Conservation (phyloP, 2,329 filamentous ascomycete genomes). For the Kalmusia sp. region DNA sequence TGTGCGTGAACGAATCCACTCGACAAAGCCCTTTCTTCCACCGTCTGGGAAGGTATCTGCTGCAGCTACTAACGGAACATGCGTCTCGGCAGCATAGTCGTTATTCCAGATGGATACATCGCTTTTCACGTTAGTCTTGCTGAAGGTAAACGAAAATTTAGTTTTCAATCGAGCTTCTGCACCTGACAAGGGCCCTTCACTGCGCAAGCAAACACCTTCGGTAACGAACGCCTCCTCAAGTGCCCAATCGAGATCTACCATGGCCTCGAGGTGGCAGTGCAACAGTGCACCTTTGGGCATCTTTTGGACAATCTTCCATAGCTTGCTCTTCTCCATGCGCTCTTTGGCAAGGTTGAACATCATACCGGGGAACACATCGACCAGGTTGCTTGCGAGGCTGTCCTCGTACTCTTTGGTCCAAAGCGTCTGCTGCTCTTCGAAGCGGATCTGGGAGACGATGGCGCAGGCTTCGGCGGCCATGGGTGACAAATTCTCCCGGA, state of each 20-base stretch:
- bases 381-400: slow-evolving; percentile 67
- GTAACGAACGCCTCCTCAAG: slow-evolving; percentile 74
- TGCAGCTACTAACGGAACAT: slow-evolving; percentile 65
- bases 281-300: slow-evolving; percentile 91
- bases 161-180: slow-evolving; percentile 61
- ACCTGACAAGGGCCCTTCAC: slow-evolving; percentile 64
- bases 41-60: slow-evolving; percentile 78
- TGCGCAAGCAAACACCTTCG: slow-evolving; percentile 75
- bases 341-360: slow-evolving; percentile 88
- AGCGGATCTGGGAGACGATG: slow-evolving; percentile 81
- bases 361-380: slow-evolving; percentile 83
- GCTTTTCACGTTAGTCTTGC: slow-evolving; percentile 49
- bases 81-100: slow-evolving; percentile 65
- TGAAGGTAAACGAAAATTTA: slow-evolving; percentile 64
- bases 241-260: slow-evolving; percentile 86
- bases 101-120: slow-evolving; percentile 69
- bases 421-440: slow-evolving; percentile 75
- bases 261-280: slow-evolving; percentile 89
- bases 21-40: slow-evolving; percentile 73
- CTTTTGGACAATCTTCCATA: slow-evolving; percentile 82
- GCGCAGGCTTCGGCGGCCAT: slow-evolving; percentile 78
- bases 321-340: slow-evolving; percentile 81
- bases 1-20: slow-evolving; percentile 77
- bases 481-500: slow-evolving; percentile 77
- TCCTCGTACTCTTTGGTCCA: slow-evolving; percentile 81